phyloP scores from a whole-genome alignment of 169 alveolate genomes.

The Eimeria zaria region DNA sequence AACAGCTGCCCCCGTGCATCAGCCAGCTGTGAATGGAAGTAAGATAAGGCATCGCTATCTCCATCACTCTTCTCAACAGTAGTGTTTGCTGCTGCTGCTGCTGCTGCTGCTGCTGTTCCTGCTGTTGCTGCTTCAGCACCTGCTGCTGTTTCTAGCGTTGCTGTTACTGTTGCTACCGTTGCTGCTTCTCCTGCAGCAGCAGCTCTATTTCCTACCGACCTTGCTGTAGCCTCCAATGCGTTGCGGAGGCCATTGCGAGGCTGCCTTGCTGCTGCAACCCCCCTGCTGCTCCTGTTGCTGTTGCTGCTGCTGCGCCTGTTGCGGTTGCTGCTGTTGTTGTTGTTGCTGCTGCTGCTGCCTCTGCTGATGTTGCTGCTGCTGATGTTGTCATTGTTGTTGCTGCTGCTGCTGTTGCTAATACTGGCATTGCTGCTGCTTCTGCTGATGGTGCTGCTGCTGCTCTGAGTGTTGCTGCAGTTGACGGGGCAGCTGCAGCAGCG shows the following conservation, averaged over 20 bases:
- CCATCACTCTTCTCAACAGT: not conserved
- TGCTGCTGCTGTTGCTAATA: too few relatives aligned
- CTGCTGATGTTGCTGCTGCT: not conserved
- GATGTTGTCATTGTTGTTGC: not conserved
- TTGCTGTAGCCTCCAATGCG: not conserved
- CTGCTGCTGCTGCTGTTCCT: not conserved
- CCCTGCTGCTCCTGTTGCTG: not conserved
- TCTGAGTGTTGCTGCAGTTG: not conserved
- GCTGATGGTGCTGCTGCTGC: not conserved
- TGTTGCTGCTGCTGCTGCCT: not conserved
- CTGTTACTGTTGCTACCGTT: not conserved
- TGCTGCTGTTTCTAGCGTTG: not conserved
- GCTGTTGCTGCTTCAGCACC: not conserved
- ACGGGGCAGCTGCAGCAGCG: not conserved
- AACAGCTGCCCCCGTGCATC: slow-evolving; percentile 19
- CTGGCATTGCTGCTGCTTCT: too few relatives aligned
- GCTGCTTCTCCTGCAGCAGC: not conserved
- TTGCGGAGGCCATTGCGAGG: not conserved
- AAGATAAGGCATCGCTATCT: not conserved
- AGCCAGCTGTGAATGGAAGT: not conserved
- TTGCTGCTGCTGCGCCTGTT: not conserved
- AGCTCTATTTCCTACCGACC: too few relatives aligned
- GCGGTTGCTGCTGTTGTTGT: not conserved
- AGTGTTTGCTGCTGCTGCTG: not conserved
- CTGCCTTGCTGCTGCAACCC: not conserved